Percentiles rank a stretch among this genome's conserved stretches.
These are phyloP conservation scores for Aureobasidium leucospermi DNA, from an alignment of 2,329 filamentous ascomycete genomes.

Conservation along the genomic window DNA sequence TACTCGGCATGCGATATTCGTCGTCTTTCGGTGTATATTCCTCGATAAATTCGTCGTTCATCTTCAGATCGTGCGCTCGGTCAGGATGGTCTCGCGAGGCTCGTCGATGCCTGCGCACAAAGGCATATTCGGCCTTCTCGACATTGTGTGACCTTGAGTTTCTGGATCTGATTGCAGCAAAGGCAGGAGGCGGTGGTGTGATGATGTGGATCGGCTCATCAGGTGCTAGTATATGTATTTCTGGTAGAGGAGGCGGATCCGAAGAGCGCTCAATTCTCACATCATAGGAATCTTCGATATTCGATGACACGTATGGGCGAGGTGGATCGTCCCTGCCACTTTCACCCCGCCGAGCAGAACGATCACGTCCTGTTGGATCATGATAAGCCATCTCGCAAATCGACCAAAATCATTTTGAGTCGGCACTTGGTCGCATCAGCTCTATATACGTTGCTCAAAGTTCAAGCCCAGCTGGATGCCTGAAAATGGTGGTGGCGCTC, in stretches of 20 bases:
- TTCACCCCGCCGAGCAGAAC: neutral
- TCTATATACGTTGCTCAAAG: neutral
- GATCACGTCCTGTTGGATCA: neutral
- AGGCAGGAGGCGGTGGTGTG: neutral
- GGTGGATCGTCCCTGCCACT: neutral
- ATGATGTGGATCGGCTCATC: neutral
- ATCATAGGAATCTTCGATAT: neutral
- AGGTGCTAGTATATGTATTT: neutral
- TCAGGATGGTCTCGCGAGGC: no score
- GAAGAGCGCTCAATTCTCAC: neutral
- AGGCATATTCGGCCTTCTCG: no score
- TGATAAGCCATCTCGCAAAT: neutral
- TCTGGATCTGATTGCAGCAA: neutral
- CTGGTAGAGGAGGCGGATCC: neutral
- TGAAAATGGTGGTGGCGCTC: neutral
- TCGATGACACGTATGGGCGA: neutral
- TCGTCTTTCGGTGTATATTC: neutral
- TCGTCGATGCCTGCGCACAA: no score
- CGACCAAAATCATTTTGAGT: neutral
- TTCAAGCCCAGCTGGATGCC: neutral
- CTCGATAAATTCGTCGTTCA: no score
- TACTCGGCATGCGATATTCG: neutral
- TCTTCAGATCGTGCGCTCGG: no score
- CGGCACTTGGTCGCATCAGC: neutral
- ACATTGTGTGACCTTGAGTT: no score